Evolutionary conservation across 768 basidiomycete genomes (phyloP).

Genomic region (Lentinula aciculospora): DNA sequence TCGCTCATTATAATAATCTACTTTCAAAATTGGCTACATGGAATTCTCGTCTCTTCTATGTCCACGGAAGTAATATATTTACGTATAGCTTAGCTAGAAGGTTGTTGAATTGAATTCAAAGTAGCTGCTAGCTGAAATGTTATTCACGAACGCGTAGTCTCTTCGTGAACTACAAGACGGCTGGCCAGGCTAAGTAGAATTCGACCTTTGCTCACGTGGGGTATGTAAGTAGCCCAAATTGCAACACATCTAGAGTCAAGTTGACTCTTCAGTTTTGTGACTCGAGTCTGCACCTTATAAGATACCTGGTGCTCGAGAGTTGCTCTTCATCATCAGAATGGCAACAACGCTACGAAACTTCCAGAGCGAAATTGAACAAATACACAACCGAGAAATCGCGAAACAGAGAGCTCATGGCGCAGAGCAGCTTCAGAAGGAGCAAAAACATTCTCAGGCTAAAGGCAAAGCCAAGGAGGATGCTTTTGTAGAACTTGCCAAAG

Average conservation of each 20-base stretch:
- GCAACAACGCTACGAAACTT: slow-evolving; percentile 49
- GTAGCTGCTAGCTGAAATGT: too few relatives aligned
- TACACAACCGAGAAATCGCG: slow-evolving; percentile 59
- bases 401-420: slow-evolving; percentile 48
- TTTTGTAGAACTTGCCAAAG: not conserved
- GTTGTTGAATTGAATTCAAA: too few relatives aligned
- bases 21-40: too few relatives aligned
- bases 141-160: too few relatives aligned
- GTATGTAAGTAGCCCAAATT: too few relatives aligned
- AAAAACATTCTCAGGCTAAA: slow-evolving; percentile 17
- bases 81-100: too few relatives aligned
- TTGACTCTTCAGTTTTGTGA: not conserved
- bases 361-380: slow-evolving; percentile 75
- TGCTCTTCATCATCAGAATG: slow-evolving; percentile 24
- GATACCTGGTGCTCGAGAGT: not conserved
- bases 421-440: slow-evolving; percentile 10
- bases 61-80: too few relatives aligned
- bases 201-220: too few relatives aligned
- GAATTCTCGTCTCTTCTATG: too few relatives aligned
- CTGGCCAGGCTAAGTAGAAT: too few relatives aligned
- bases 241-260: not conserved
- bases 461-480: slow-evolving; percentile 37
- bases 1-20: too few relatives aligned
- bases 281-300: not conserved
- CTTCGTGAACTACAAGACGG: too few relatives aligned